Evolutionary conservation across 2,329 filamentous ascomycete species (phyloP), one percentile per base, ranked within the genome.

Genomic region (Trichothecium roseum): DNA sequence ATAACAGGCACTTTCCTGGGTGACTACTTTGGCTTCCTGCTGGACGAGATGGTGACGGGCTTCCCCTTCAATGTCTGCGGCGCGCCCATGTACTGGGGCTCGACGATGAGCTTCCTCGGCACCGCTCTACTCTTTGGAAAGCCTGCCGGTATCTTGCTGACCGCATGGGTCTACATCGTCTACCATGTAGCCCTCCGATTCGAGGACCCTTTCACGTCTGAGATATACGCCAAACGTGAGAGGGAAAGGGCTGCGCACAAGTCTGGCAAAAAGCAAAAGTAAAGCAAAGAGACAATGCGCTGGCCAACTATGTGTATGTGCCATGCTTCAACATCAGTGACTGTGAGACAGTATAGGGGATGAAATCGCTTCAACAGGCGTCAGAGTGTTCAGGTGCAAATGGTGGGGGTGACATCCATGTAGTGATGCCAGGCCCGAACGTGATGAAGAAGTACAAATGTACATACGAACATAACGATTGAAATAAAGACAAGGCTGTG

Each of bases 11-110:
- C 91, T 27, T 98, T 95, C 57, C 69, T 98, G 26, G 91, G 91
- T 48, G 91, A 98, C 66, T 98, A 98, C 69, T 98, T 96, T 56
- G 91, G 91, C 48, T 95, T 96, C 57, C 70, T 98, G 45, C 94
- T 95, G 87, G 89, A 96, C 55, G 67, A 81, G 47, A 89, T 89
- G 51, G 88, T 98, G 35, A 94, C 87, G 10, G 82, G 84, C 12
- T 98, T 98, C 56, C 91, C 91, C 3, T 98, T 98, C 72, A 96
- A 84, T 60, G 72, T 96, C 41, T 88, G 81, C 37, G 75, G 78
- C 45, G 82, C 86, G 35, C 91, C 91, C 42, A 98, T 98, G 91
- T 98, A 98, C 68, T 84, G 87, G 65, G 91, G 91, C 39, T 86
- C 81, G 42, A 91, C 89, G 17, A 71, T 94, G 72, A 89, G 82